Percentiles rank a stretch among this genome's conserved stretches.
Evolutionary conservation across 257 asterid species (phyloP).

Genomic region (Scutellaria baicalensis): DNA sequence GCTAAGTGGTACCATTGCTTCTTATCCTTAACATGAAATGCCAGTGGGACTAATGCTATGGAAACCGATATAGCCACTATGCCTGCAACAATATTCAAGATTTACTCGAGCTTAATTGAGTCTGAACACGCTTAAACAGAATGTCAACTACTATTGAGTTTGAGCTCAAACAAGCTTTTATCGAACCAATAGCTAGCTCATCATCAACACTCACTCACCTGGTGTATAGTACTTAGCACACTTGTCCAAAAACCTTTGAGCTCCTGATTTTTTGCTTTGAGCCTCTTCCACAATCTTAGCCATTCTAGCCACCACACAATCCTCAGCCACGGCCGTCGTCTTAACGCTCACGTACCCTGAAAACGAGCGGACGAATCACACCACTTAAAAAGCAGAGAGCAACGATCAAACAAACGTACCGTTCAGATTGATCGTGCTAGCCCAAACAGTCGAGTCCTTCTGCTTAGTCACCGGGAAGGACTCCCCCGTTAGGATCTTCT

Average conservation of each 20-base stretch:
- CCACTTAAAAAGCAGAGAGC: not conserved
- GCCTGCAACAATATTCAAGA: no score
- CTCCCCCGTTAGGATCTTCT: constrained; percentile 76
- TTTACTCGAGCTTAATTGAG: no score
- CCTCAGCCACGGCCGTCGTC: constrained; percentile 63
- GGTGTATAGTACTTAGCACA: constrained; percentile 90
- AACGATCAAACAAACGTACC: constrained; percentile 32
- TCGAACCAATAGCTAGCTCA: no score
- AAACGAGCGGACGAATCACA: not conserved
- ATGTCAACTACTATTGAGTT: not conserved
- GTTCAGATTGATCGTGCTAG: constrained; percentile 76
- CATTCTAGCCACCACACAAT: constrained; percentile 82
- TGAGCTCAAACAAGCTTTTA: no score
- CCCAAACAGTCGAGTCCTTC: constrained; percentile 70
- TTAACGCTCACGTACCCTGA: constrained; percentile 61
- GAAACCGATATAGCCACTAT: constrained; percentile 43
- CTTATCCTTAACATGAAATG: constrained; percentile 34
- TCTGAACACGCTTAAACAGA: no score
- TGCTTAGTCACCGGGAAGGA: constrained; percentile 78
- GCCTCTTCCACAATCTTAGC: constrained; percentile 88
- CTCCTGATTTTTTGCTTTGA: constrained; percentile 62
- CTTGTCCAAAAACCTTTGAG: constrained; percentile 70
- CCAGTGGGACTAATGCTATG: constrained; percentile 57
- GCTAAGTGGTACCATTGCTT: constrained; percentile 70
- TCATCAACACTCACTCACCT: constrained; percentile 25